Conservation (phyloP, 2,329 filamentous ascomycete species). For the Aspergillus sp. region DNA sequence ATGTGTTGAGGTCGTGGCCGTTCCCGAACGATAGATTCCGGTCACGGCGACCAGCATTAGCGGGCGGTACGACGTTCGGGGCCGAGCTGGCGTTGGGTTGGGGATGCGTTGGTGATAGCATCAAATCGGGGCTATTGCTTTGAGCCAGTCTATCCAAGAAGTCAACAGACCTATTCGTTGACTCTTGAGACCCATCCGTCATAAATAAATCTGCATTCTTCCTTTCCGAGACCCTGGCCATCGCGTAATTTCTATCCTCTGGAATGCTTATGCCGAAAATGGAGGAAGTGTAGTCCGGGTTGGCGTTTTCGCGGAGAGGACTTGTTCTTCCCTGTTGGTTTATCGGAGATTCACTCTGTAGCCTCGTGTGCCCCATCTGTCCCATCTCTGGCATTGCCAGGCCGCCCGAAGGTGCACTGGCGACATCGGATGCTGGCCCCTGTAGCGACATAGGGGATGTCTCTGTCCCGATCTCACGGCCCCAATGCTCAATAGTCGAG, state of each 20-base stretch:
- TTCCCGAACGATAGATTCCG: conserved; percentile 7
- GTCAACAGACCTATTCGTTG: conserved; percentile 5
- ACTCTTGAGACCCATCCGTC: conserved; percentile 13
- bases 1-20: conserved; percentile 1
- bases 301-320: conserved; percentile 7
- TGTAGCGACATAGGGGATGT: conserved; percentile 6
- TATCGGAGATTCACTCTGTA: conserved; percentile 6
- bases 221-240: conserved; percentile 23
- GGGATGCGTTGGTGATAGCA: conserved; percentile 11
- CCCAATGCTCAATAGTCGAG: conserved; percentile 20
- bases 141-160: conserved; percentile 15
- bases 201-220: conserved; percentile 18
- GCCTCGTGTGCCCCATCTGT: conserved; percentile 2
- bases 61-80: conserved; percentile 16
- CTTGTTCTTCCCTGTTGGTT: conserved; percentile 6
- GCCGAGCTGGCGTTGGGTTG: conserved; percentile 27
- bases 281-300: conserved; percentile 17
- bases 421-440: neutral
- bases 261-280: conserved; percentile 25
- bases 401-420: conserved; percentile 2
- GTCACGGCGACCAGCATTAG: conserved; percentile 8
- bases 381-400: conserved; percentile 4
- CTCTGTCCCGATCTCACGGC: conserved; percentile 12
- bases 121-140: conserved; percentile 11
- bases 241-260: conserved; percentile 22